A percentile compares a stretch with the other conserved stretches of the same genome.
These are phyloP conservation scores for Xylaria sp. DNA, from an alignment of 2,329 filamentous ascomycete genomes.

Conservation along the genomic window DNA sequence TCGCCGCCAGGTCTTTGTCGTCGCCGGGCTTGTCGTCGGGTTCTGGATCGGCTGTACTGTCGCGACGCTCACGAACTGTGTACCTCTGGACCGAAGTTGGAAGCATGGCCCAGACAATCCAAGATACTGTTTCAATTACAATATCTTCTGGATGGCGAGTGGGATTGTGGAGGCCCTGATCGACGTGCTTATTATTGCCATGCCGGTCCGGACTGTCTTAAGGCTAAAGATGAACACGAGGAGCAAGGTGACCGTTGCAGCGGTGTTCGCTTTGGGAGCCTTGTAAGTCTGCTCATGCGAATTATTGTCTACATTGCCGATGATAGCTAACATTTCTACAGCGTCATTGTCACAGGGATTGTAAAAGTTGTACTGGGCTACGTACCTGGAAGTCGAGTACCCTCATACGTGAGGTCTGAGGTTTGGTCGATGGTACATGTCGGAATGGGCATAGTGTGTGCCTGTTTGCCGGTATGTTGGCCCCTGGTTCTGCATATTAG, in stretches of 20 bases:
- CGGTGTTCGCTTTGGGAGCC: slow-evolving; percentile 21
- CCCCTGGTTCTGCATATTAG: slow-evolving; percentile 13
- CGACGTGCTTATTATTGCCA: slow-evolving; percentile 22
- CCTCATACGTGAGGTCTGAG: slow-evolving; percentile 14
- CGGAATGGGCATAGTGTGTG: slow-evolving; percentile 23
- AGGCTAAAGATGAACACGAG: slow-evolving; percentile 13
- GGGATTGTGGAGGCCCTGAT: slow-evolving; percentile 23
- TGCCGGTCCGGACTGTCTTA: slow-evolving; percentile 23
- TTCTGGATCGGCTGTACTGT: slow-evolving; percentile 30
- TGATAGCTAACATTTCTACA: neutral
- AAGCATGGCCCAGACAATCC: slow-evolving; percentile 20
- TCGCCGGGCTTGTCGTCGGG: slow-evolving; percentile 17
- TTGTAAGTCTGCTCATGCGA: slow-evolving; percentile 12
- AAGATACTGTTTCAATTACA: slow-evolving; percentile 29
- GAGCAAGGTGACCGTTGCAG: slow-evolving; percentile 19
- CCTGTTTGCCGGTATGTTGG: slow-evolving; percentile 21
- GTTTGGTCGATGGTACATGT: slow-evolving; percentile 21
- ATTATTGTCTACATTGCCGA: neutral
- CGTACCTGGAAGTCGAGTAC: slow-evolving; percentile 5
- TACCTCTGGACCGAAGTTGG: slow-evolving; percentile 27
- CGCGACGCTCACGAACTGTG: slow-evolving; percentile 29
- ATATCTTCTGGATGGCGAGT: slow-evolving; percentile 22
- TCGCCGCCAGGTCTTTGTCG: slow-evolving; percentile 25
- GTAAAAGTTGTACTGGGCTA: slow-evolving; percentile 18
- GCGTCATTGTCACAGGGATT: slow-evolving; percentile 17